Evolutionary conservation across 129 eudicot species (phyloP).

Genomic region (Flaveria sonorensis): DNA sequence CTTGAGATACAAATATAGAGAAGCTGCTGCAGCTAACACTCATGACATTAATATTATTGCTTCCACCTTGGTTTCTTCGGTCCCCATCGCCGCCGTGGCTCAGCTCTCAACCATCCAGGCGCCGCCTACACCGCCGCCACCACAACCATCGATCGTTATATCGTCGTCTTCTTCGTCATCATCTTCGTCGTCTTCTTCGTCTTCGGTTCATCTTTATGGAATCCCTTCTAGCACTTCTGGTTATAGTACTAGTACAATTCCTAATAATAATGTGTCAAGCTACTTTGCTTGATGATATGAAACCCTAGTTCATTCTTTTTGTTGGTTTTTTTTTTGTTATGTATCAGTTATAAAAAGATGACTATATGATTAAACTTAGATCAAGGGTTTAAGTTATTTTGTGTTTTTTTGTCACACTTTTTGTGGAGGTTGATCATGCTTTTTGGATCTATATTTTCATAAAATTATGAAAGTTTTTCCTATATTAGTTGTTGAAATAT

Average conservation of each 20-base stretch:
- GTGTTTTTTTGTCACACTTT: neutral
- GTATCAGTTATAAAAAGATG: slow-evolving; percentile 31
- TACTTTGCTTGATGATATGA: slow-evolving; percentile 44
- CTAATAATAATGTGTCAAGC: slow-evolving; percentile 44
- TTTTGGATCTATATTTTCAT: slow-evolving; percentile 11
- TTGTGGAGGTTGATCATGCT: slow-evolving; percentile 16
- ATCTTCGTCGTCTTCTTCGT: slow-evolving; percentile 38
- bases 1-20: slow-evolving; percentile 54
- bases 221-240: slow-evolving; percentile 50
- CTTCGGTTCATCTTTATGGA: slow-evolving; percentile 46
- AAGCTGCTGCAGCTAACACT: slow-evolving; percentile 37
- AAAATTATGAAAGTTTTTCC: neutral
- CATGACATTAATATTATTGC: slow-evolving; percentile 42
- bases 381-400: slow-evolving; percentile 14
- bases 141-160: slow-evolving; percentile 44
- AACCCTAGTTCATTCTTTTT: slow-evolving; percentile 41
- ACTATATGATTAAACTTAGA: slow-evolving; percentile 20
- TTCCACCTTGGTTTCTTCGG: slow-evolving; percentile 47
- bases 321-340: neutral
- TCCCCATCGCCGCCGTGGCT: slow-evolving; percentile 36
- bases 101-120: slow-evolving; percentile 43
- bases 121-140: slow-evolving; percentile 49
- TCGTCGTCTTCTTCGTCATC: slow-evolving; percentile 47
- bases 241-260: slow-evolving; percentile 40
- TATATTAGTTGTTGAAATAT: neutral